Base-by-base conservation (phyloP, 345 rosid genomes). In the Bruguiera gymnorhiza region DNA sequence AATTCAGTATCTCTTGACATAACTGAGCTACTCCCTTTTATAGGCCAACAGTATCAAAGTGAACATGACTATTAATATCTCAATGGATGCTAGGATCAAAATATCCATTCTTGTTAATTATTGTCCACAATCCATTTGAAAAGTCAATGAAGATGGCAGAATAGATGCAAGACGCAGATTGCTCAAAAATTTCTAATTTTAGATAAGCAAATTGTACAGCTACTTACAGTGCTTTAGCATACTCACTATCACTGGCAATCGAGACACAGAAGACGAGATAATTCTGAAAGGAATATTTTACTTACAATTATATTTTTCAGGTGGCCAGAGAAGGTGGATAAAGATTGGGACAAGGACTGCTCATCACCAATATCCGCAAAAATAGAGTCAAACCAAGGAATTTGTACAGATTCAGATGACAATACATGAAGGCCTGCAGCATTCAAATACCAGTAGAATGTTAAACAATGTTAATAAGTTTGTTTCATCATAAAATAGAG, bases 351-450 rank as follows among this genome's bases (percentile, higher is more conserved):
- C 77, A 94, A 75, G 56, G 98, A 94, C 71, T 94, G 96, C 66
- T 94, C 98, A 76, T 91, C 97, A 20, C 97, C 97, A 80, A 94
- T 91, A 78, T 94, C 96, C 78, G 97, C 97, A 72, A 87, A 94
- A 78, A 94, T 82, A 59, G 82, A 85, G 84, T 94, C 97, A 80
- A 94, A 85, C 97, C 98, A 94, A 70, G 98, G 97, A 72, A 94
- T 63, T 64, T 84, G 86, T 23, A 85, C 95, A 69, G 96, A 86
- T 79, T 94, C 97, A 67, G 97, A 83, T 43, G 93, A 73, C 81
- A 95, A 80, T 73, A 95, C 89, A 83, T 89, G 70, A 74, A 91
- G 89, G 68, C 96, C 97, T 94, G 87, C 83, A 83, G 67, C 37
- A 60, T 63, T 36, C 48, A 71, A 73, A 63, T 32, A 57, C 30